Percentiles rank a stretch among this genome's conserved stretches.
phyloP scores from a whole-genome alignment of 768 basidiomycete species.

The Leccinellum albellum region DNA sequence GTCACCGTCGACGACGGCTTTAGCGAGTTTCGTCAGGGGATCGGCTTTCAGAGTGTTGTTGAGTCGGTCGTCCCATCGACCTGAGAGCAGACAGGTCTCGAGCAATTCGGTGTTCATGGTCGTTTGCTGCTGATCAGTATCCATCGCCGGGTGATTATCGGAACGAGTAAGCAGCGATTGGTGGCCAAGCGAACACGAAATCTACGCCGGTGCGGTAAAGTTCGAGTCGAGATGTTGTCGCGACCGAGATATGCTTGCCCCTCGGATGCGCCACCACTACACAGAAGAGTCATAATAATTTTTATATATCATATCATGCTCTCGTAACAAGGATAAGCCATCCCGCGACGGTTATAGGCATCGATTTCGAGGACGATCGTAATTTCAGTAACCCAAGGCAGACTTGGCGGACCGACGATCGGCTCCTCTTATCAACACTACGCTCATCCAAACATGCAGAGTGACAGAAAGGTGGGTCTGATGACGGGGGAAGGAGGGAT shows the following conservation, averaged over 20 bases:
- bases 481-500: neutral
- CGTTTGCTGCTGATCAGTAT: neutral
- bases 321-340: neutral
- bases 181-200: neutral
- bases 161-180: neutral
- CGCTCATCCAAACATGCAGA: neutral
- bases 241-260: neutral
- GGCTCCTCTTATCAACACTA: neutral
- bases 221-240: constrained; percentile 12
- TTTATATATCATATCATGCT: neutral
- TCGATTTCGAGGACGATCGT: neutral
- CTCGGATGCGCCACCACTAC: neutral
- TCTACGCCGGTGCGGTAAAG: neutral
- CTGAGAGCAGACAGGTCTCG: constrained; percentile 57
- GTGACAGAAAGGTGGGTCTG: neutral
- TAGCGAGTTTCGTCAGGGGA: constrained; percentile 39
- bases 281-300: no score
- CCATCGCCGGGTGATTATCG: neutral
- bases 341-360: constrained; percentile 2
- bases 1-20: constrained; percentile 55
- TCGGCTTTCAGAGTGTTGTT: constrained; percentile 18
- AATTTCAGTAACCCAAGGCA: neutral
- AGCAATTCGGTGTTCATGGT: constrained; percentile 30
- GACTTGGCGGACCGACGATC: neutral
- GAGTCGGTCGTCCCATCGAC: constrained; percentile 38